These are phyloP conservation scores for Vararia minispora DNA, from an alignment of 768 basidiomycete species.

Conservation along the genomic window DNA sequence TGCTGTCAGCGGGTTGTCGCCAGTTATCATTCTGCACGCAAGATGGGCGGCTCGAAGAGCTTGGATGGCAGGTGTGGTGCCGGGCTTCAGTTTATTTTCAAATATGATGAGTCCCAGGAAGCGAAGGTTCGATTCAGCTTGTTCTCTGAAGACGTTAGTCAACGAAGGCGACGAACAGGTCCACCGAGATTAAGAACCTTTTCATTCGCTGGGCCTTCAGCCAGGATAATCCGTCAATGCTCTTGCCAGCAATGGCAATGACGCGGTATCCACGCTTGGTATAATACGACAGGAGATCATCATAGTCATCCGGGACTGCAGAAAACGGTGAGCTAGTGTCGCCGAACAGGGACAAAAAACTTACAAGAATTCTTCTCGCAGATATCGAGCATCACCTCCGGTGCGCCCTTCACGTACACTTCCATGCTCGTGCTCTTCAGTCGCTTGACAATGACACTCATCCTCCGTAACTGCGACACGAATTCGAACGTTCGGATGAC, in stretches of 20 bases:
- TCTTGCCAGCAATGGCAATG: conserved; percentile 96
- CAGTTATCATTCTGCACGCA: conserved; percentile 95
- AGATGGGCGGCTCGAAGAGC: conserved; percentile 82
- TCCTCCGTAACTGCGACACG: conserved; percentile 82
- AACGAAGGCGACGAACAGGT: conserved; percentile 1
- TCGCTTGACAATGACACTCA: conserved; percentile 97
- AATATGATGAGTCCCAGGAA: conserved; percentile 97
- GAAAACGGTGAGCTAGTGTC: neutral
- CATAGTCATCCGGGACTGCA: conserved; percentile 90
- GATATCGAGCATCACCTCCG: conserved; percentile 94
- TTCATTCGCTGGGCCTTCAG: conserved; percentile 95
- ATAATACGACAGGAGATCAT: conserved; percentile 92
- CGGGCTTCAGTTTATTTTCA: conserved; percentile 93
- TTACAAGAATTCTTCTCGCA: conserved; percentile 86
- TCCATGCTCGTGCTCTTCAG: conserved; percentile 95
- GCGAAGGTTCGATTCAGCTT: conserved; percentile 81
- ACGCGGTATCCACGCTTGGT: conserved; percentile 95
- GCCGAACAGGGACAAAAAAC: conserved; percentile 22
- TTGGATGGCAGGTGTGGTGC: conserved; percentile 84
- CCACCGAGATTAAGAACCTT: conserved; percentile 35
- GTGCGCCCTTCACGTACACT: conserved; percentile 97
- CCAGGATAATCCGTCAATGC: conserved; percentile 89
- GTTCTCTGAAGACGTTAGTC: conserved; percentile 48
- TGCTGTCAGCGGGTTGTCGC: conserved; percentile 93
- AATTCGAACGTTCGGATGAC: conserved; percentile 97